phyloP scores from a whole-genome alignment of 257 asterid species.

The Jacaranda copaia region DNA sequence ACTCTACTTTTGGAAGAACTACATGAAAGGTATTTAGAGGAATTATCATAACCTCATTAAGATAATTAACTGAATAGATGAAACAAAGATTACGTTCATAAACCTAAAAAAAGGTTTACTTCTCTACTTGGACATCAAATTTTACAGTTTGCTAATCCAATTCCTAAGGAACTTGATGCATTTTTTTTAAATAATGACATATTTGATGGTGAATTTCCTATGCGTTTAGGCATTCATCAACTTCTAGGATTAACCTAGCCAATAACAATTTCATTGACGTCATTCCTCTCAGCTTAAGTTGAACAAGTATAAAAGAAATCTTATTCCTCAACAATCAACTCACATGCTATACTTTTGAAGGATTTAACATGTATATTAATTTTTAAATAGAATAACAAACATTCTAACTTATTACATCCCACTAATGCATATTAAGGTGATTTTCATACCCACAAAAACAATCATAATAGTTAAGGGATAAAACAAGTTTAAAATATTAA shows the following conservation, averaged over 20 bases:
- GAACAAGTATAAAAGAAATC: constrained; percentile 61
- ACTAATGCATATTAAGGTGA: too few relatives aligned
- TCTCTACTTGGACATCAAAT: constrained; percentile 66
- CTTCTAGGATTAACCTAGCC: constrained; percentile 71
- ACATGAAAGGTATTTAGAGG: too few relatives aligned
- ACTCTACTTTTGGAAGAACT: too few relatives aligned
- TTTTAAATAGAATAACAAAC: not conserved
- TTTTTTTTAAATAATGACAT: constrained; percentile 64
- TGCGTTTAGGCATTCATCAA: constrained; percentile 68
- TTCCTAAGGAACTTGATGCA: constrained; percentile 70
- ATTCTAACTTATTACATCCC: too few relatives aligned
- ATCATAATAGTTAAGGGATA: too few relatives aligned
- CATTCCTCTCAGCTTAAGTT: constrained; percentile 65
- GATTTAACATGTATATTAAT: constrained; percentile 66
- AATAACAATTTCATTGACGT: constrained; percentile 59
- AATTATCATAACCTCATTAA: too few relatives aligned
- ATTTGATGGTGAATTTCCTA: constrained; percentile 58
- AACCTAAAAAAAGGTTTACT: constrained; percentile 19
- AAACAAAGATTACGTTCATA: too few relatives aligned
- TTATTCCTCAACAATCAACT: constrained; percentile 65
- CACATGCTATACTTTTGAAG: constrained; percentile 76
- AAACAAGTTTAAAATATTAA: too few relatives aligned
- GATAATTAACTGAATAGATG: too few relatives aligned
- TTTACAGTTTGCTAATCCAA: constrained; percentile 55
- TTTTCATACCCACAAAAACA: too few relatives aligned